Percentiles rank a stretch among this genome's conserved stretches.
Evolutionary conservation across 140 eudicot species (phyloP).

Genomic region (Anethum foeniculum): DNA sequence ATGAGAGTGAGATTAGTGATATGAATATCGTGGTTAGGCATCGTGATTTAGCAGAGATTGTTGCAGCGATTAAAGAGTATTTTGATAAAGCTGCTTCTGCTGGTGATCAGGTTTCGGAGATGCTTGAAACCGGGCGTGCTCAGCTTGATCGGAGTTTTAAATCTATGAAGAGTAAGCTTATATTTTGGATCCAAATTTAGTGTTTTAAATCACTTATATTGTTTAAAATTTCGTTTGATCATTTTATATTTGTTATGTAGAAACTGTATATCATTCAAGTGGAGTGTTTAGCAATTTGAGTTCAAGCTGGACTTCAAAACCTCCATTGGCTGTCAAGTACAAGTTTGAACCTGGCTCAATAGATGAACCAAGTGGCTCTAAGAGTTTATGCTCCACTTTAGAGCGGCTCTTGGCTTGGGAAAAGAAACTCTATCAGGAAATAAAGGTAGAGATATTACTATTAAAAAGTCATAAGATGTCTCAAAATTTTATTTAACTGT

Average conservation of each 20-base stretch:
- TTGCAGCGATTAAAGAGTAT: conserved; percentile 60
- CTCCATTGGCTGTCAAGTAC: conserved; percentile 90
- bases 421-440: conserved; percentile 90
- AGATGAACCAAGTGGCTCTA: conserved; percentile 58
- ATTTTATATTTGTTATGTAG: conserved; percentile 25
- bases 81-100: conserved; percentile 81
- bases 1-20: conserved; percentile 35
- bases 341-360: conserved; percentile 68
- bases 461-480: neutral
- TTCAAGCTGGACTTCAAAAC: conserved; percentile 95
- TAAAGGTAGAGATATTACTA: conserved; percentile 48
- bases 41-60: conserved; percentile 68
- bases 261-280: conserved; percentile 91
- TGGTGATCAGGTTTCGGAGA: conserved; percentile 85
- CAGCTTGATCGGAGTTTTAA: conserved; percentile 91
- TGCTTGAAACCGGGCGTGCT: conserved; percentile 86
- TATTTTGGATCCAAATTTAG: neutral
- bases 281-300: conserved; percentile 87
- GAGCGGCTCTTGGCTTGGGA: conserved; percentile 97
- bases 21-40: conserved; percentile 81
- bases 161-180: conserved; percentile 58
- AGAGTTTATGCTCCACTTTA: conserved; percentile 84
- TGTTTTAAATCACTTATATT: neutral
- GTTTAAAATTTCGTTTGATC: neutral
- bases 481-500: neutral